A percentile compares a stretch with the other conserved stretches of the same genome.
phyloP scores from a whole-genome alignment of 139 green algal genomes.

The Micractinium conductrix region DNA sequence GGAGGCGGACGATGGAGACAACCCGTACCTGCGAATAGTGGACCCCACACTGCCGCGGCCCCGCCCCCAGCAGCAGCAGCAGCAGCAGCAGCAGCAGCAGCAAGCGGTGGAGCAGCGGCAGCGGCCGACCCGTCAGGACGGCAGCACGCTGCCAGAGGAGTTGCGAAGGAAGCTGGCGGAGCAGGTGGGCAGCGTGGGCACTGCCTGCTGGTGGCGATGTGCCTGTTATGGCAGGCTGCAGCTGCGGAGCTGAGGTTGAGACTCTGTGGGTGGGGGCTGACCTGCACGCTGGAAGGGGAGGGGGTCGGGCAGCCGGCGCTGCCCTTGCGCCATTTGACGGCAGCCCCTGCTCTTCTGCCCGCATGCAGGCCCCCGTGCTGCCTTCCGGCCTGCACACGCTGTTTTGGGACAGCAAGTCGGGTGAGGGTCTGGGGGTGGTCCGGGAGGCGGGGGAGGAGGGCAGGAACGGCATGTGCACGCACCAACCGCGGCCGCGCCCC shows the following conservation, averaged over 20 bases:
- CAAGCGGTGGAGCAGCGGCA: background rate
- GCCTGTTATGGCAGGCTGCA: too few species aligned
- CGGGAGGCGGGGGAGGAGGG: background rate
- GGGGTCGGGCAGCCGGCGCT: too few species aligned
- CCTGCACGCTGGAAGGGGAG: too few species aligned
- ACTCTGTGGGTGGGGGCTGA: too few species aligned
- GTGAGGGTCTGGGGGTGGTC: background rate
- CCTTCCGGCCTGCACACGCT: constrained; percentile 37
- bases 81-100: constrained; percentile 19
- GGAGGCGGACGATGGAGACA: background rate
- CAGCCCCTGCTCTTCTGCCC: too few species aligned
- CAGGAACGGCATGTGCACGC: background rate
- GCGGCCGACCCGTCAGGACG: background rate
- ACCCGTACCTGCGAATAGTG: constrained; percentile 3
- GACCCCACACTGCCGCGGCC: background rate
- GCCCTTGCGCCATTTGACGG: too few species aligned
- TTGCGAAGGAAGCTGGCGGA: constrained; percentile 11
- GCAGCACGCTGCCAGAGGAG: constrained; percentile 26
- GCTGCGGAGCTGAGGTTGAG: too few species aligned
- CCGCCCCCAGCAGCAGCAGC: background rate
- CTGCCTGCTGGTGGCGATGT: background rate
- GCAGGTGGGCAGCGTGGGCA: background rate
- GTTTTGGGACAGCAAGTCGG: constrained; percentile 52
- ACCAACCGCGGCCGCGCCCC: background rate
- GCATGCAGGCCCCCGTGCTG: constrained; percentile 53